A percentile compares a stretch with the other conserved stretches of the same genome.
phyloP scores from a whole-genome alignment of 257 asterid genomes.

The Scutellaria minor region DNA sequence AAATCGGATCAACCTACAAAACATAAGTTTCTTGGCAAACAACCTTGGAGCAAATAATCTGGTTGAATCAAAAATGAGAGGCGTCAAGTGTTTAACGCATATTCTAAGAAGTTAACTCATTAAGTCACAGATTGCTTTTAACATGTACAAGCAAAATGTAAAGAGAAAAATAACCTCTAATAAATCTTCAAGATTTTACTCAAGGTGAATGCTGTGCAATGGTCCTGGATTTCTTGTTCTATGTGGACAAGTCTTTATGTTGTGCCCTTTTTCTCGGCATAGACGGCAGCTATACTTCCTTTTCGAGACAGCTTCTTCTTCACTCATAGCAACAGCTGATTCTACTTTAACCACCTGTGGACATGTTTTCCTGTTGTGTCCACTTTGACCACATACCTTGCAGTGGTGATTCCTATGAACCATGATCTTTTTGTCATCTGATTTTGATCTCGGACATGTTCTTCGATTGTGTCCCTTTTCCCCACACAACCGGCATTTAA shows the following conservation, averaged over 20 bases:
- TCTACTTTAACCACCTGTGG: slow-evolving; percentile 45
- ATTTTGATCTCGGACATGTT: slow-evolving; percentile 67
- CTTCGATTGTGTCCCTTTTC: slow-evolving; percentile 88
- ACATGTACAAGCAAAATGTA: slow-evolving; percentile 9
- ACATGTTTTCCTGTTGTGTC: slow-evolving; percentile 81
- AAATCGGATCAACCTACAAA: slow-evolving; percentile 5
- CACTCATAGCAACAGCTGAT: slow-evolving; percentile 31
- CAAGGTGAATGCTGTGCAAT: neutral
- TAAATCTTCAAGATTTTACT: slow-evolving; percentile 26
- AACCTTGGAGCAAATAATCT: slow-evolving; percentile 1
- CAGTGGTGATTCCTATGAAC: slow-evolving; percentile 57
- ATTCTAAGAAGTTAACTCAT: neutral
- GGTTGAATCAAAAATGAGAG: slow-evolving; percentile 2
- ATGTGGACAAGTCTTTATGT: slow-evolving; percentile 59
- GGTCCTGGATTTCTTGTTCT: slow-evolving; percentile 31
- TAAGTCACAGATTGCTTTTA: slow-evolving; percentile 17
- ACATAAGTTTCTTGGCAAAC: neutral
- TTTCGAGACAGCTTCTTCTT: slow-evolving; percentile 30
- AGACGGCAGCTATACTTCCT: slow-evolving; percentile 51
- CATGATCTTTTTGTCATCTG: slow-evolving; percentile 33
- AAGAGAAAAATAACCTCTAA: slow-evolving; percentile 20
- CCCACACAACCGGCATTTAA: slow-evolving; percentile 77
- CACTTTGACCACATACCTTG: slow-evolving; percentile 65
- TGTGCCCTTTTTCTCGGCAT: slow-evolving; percentile 63
- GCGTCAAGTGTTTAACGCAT: slow-evolving; percentile 13